Conservation (phyloP, 208 protist species). For the Wallacemonas sp. region DNA sequence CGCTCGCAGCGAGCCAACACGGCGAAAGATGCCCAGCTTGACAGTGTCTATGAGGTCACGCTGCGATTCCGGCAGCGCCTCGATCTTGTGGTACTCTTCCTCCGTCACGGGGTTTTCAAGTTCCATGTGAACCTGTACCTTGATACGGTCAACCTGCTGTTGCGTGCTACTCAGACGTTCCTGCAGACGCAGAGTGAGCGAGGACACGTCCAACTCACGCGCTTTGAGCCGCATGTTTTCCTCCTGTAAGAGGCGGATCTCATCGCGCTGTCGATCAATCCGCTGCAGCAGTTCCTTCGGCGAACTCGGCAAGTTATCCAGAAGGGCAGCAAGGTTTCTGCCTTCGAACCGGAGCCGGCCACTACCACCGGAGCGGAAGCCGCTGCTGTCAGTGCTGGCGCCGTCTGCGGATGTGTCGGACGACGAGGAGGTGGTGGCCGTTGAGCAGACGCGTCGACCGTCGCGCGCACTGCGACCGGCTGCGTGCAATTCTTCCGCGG, state of each 20-base stretch:
- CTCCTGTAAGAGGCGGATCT: conserved; percentile 57
- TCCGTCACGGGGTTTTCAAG: conserved; percentile 74
- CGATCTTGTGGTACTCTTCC: conserved; percentile 69
- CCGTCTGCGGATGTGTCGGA: conserved; percentile 12
- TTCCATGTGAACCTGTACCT: conserved; percentile 65
- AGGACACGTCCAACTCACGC: conserved; percentile 77
- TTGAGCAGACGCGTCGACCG: neutral
- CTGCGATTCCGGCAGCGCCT: conserved; percentile 57
- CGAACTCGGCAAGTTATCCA: conserved; percentile 51
- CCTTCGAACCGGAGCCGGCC: conserved; percentile 10
- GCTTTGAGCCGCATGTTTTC: conserved; percentile 70
- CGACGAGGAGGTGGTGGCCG: neutral
- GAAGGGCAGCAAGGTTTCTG: conserved; percentile 24
- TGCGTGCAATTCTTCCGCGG: no score
- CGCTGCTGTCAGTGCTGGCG: neutral
- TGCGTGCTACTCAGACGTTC: conserved; percentile 81
- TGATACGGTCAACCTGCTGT: conserved; percentile 81
- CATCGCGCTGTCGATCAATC: conserved; percentile 69
- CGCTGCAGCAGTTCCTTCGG: conserved; percentile 64
- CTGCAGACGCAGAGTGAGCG: conserved; percentile 69
- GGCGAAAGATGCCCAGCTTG: conserved; percentile 82
- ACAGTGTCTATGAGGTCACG: conserved; percentile 79
- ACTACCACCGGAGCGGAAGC: neutral
- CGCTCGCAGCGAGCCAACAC: conserved; percentile 58
- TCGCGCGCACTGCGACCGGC: no score